Evolutionary conservation across 768 basidiomycete species (phyloP), one percentile per base, ranked within the genome.

Genomic region (Calocera cornea): DNA sequence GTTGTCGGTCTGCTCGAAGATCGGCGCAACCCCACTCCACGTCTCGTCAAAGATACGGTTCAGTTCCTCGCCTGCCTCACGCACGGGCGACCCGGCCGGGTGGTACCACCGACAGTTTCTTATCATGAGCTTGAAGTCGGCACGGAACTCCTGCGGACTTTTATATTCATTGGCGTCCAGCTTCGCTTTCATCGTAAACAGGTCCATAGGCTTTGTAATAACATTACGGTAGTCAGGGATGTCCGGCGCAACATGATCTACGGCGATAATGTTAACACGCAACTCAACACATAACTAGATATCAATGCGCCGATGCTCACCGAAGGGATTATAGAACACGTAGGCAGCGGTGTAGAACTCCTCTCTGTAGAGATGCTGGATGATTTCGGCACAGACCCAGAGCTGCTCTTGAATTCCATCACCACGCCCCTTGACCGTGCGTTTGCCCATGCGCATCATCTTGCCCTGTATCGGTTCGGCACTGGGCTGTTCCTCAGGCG

Each of bases 121-220:
- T 72, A 97, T 88, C 89, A 98, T 94, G 69, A 95, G 80, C 77
- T 88, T 90, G 80, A 98, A 90, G 77, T 99, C 97, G 34, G 87
- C 85, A 70, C 88, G 87, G 75, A 98, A 93, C 74, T 87, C 86
- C 64, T 84, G 80, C 1, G 90, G 87, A 19, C 81, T 87, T 0
- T 83, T 71, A 74, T 98, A 99, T 69, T 88, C 86, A 65, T 83
- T 81, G 36, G 80, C 80, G 41, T 93, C 89, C 63, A 99, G 81
- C 77, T 94, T 95, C 75, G 79, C 84, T 71, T 86, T 85, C 81
- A 99, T 94, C 10, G 91, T 93, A 14, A 85, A 83, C 68, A 99
- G 75, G 76, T 99, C 97, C 92, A 99, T 98, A 2, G 97, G 97
- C 72, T 86, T 87, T 81, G 94, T 95, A 75, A 99, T 82, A 71